Evolutionary conservation across 1,284 basidiomycete genomes (phyloP), one percentile per base, ranked within the genome.

Genomic region (Coniferiporia sulphurascens): DNA sequence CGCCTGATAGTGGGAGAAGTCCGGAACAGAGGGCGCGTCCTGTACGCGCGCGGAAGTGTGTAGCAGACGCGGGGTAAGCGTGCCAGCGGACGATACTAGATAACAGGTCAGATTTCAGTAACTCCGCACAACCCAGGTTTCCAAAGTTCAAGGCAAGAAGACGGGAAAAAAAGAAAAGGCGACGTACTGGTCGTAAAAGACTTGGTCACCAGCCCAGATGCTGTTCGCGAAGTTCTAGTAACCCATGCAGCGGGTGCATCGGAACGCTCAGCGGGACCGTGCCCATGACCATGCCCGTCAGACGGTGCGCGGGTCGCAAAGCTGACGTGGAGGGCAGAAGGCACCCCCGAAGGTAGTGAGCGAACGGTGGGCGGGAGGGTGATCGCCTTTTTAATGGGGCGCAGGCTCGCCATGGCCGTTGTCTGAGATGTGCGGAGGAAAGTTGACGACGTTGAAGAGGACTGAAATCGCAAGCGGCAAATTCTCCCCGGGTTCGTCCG

Each of bases 1-100:
- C 55, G 89, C 81, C 67, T 89, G 86, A 81, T 98, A 98, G 51
- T 83, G 75, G 59, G 85, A 83, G 72, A 91, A 95, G 80, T 98
- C 89, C 66, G 97, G 96, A 22, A 97, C 92, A 65, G 91, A 79
- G 56, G 86, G 83, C 27, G 85, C 85, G 65, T 86, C 84, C 63
- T 80, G 82, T 63, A 74, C 74, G 65, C 78, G 75, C 59, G 81
- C 79, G 66, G 90, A 87, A 65, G 88, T 88, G 71, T 90, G 88
- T 49, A 92, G 74, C 55, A 85, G 76, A 69, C 92, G 90, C 66
- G 85, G 85, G 67, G 87, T 83, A 73, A 79, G 77, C 67, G 76
- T 73, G 63, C 78, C 72, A 34, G 82, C 80, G 36, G 84, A 73
- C 52, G 82, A 71, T 48, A 78, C 81, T 78, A 70, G 61, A 67